Conservation (phyloP, 192 early-diverging fungal species). For the Diversispora epigaea region DNA sequence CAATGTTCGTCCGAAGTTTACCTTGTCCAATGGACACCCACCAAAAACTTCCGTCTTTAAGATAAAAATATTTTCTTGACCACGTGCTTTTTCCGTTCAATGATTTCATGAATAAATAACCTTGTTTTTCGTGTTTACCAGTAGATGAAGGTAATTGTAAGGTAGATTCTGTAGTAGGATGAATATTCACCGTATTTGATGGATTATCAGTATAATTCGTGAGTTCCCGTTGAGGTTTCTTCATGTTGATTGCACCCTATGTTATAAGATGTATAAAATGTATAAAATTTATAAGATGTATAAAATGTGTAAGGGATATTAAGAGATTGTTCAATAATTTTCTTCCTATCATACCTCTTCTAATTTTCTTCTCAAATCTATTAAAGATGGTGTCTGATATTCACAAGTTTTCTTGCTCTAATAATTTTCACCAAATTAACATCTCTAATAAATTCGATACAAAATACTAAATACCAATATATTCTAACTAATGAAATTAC, state of each 20-base stretch:
- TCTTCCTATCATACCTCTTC: constrained; percentile 30
- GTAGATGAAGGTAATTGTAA: not conserved
- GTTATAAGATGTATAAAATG: not conserved
- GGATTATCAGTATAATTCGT: not conserved
- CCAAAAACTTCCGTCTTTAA: constrained; percentile 61
- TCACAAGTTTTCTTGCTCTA: constrained; percentile 40
- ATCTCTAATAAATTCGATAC: not conserved
- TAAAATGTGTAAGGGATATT: not conserved
- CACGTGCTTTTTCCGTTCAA: constrained; percentile 56
- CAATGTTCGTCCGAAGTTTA: constrained; percentile 52
- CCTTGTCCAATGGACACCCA: constrained; percentile 42
- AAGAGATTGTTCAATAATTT: not conserved
- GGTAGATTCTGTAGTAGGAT: not conserved
- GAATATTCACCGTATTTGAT: not conserved
- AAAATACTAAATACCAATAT: not conserved
- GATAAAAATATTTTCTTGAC: constrained; percentile 60
- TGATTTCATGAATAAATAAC: constrained; percentile 57
- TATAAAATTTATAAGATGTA: not conserved
- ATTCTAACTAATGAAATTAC: constrained; percentile 30
- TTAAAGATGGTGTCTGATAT: constrained; percentile 35
- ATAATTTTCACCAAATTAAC: too few relatives aligned
- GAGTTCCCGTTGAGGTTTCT: not conserved
- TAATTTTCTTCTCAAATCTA: constrained; percentile 32
- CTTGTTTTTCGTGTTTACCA: constrained; percentile 58
- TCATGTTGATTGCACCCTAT: constrained; percentile 20